A percentile compares a stretch with the other conserved stretches of the same genome.
Evolutionary conservation across 2,329 filamentous ascomycete species (phyloP).

Genomic region (Pseudogymnoascus sp.): DNA sequence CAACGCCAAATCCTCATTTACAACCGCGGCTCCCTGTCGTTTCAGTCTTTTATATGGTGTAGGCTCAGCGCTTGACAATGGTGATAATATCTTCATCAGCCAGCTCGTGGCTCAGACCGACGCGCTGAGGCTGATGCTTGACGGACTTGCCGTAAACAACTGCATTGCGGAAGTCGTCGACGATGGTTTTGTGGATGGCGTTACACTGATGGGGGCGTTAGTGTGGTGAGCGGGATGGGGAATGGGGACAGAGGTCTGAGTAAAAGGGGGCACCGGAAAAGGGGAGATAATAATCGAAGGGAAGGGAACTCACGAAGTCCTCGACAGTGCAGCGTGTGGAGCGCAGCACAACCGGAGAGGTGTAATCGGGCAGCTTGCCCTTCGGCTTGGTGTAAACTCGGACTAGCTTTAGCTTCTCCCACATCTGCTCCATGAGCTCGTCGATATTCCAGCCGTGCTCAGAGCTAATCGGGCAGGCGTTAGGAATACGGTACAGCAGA

Average conservation of each 20-base stretch:
- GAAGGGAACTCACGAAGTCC: constrained; percentile 70
- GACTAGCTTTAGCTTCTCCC: constrained; percentile 88
- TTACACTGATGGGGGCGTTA: constrained; percentile 62
- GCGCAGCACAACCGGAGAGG: constrained; percentile 79
- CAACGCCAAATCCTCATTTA: constrained; percentile 8
- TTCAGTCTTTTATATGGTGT: constrained; percentile 35
- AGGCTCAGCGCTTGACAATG: constrained; percentile 58
- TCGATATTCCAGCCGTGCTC: constrained; percentile 98
- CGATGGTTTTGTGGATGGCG: constrained; percentile 89
- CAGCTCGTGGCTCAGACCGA: constrained; percentile 83
- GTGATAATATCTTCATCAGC: constrained; percentile 91
- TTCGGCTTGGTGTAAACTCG: constrained; percentile 98
- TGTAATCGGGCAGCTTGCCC: constrained; percentile 88
- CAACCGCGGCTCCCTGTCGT: constrained; percentile 36
- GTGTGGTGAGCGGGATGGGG: constrained; percentile 11
- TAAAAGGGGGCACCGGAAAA: not conserved
- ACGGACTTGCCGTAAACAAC: constrained; percentile 97
- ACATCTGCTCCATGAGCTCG: constrained; percentile 95
- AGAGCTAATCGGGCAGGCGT: constrained; percentile 93
- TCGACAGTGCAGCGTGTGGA: constrained; percentile 80
- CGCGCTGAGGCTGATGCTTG: constrained; percentile 96
- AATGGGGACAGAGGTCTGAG: not conserved
- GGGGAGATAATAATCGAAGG: not conserved
- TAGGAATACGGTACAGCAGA: constrained; percentile 90
- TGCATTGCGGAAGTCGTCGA: constrained; percentile 90